A percentile compares a stretch with the other conserved stretches of the same genome.
Conservation (phyloP, 345 rosid genomes). For the Euphorbia lathyris region DNA sequence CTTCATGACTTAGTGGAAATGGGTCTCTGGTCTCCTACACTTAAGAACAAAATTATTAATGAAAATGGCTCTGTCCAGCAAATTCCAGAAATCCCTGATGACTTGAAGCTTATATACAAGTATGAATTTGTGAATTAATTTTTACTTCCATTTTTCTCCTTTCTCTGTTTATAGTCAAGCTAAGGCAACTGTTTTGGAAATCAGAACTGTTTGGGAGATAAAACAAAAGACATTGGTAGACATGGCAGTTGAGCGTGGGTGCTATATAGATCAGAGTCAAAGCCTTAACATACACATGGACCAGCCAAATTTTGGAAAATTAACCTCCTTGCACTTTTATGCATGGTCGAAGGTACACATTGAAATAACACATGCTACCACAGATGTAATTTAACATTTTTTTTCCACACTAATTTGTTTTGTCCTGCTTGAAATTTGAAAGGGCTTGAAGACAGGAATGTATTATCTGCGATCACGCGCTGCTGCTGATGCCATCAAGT, state of each 20-base stretch:
- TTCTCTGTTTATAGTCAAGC: background rate
- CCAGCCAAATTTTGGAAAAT: constrained; percentile 71
- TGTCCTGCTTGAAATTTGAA: background rate
- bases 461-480: constrained; percentile 85
- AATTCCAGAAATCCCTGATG: constrained; percentile 65
- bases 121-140: constrained; percentile 24
- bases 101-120: constrained; percentile 73
- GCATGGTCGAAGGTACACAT: constrained; percentile 76
- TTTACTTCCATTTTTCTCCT: background rate
- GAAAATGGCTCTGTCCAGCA: constrained; percentile 78
- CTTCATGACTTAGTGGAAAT: constrained; percentile 87
- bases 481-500: constrained; percentile 98
- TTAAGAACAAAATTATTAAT: constrained; percentile 77
- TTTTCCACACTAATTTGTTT: background rate
- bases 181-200: background rate
- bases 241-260: constrained; percentile 92
- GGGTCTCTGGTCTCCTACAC: constrained; percentile 77
- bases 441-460: constrained; percentile 97
- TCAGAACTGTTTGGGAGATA: constrained; percentile 97
- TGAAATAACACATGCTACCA: background rate
- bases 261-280: constrained; percentile 92
- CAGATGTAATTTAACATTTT: background rate
- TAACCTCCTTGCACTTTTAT: constrained; percentile 78
- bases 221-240: constrained; percentile 85
- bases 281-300: constrained; percentile 95